Conservation (phyloP, 1,139 yeast genomes). For the Cylindricascospora bacillispora region DNA sequence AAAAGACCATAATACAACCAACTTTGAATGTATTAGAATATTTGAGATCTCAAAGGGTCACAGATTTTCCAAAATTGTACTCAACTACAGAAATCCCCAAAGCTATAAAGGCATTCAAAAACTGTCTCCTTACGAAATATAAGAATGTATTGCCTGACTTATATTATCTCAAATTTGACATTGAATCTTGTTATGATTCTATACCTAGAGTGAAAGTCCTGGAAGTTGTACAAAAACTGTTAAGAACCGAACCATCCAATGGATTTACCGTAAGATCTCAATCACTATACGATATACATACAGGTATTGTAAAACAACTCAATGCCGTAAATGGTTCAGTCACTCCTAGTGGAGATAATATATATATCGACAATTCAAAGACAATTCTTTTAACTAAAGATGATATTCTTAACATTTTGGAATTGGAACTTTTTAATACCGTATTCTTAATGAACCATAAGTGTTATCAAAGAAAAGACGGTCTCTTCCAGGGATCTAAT, state of each 20-base stretch:
- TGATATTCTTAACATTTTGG: constrained; percentile 26
- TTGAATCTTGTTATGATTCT: constrained; percentile 67
- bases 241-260: constrained; percentile 8
- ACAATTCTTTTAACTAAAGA: constrained; percentile 17
- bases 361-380: constrained; percentile 15
- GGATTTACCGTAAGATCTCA: constrained; percentile 16
- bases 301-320: constrained; percentile 9
- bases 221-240: constrained; percentile 12
- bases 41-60: constrained; percentile 15
- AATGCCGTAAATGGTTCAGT: constrained; percentile 15
- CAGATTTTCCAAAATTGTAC: constrained; percentile 16
- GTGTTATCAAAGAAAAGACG: constrained; percentile 40
- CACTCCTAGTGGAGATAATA: constrained; percentile 5
- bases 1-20: constrained; percentile 28
- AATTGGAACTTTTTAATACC: constrained; percentile 32
- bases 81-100: constrained; percentile 29
- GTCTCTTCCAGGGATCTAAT: constrained; percentile 81
- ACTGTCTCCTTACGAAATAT: constrained; percentile 11
- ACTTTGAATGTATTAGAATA: constrained; percentile 26
- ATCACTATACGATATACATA: constrained; percentile 9
- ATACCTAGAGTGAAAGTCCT: constrained; percentile 42
- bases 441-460: constrained; percentile 27
- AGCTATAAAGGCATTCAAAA: constrained; percentile 25
- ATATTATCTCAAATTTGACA: constrained; percentile 60
- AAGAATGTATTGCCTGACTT: constrained; percentile 27